Evolutionary conservation across 176 grass and related monocot genomes (phyloP).

Genomic region (Oryza australiensis): DNA sequence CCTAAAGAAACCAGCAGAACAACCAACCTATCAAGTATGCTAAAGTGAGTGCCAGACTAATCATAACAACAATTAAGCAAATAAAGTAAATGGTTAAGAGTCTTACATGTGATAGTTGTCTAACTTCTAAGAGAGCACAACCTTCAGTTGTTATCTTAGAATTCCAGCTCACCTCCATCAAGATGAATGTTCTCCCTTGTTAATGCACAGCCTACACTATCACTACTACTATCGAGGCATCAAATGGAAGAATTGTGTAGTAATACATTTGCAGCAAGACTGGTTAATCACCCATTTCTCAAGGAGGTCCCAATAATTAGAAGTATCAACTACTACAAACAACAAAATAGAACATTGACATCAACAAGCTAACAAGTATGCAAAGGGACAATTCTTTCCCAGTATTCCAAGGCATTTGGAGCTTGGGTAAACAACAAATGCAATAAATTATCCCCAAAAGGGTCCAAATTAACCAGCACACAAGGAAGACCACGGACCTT

Average conservation of each 20-base stretch:
- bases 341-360: constrained; percentile 14
- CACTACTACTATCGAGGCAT: background rate
- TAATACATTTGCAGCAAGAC: constrained; percentile 3
- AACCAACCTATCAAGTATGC: background rate
- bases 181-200: background rate
- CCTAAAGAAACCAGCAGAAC: constrained; percentile 5
- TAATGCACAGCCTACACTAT: background rate
- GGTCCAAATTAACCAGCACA: background rate
- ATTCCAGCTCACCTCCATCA: background rate
- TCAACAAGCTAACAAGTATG: background rate
- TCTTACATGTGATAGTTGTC: background rate
- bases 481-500: background rate
- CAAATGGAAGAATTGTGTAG: background rate
- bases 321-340: background rate
- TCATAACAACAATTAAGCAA: background rate
- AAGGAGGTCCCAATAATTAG: background rate
- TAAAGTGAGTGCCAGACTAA: background rate
- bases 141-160: background rate
- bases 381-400: background rate
- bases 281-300: background rate
- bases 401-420: constrained; percentile 28
- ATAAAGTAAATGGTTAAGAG: background rate
- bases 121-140: background rate
- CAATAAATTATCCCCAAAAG: background rate
- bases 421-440: constrained; percentile 9